Base-by-base conservation (phyloP, 495 filamentous ascomycete genomes). In the Penicillium bovifimosum region DNA sequence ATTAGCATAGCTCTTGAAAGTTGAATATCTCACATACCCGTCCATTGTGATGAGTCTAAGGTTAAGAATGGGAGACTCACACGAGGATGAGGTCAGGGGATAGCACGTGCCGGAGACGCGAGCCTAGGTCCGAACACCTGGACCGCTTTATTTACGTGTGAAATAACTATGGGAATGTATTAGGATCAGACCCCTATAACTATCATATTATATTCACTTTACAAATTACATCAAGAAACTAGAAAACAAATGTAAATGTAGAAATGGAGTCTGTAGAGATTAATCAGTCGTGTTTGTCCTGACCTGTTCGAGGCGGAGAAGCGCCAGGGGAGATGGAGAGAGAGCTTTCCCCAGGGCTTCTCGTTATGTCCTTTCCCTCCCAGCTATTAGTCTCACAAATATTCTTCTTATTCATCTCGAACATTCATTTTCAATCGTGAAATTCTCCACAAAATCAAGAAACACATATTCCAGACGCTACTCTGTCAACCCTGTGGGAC, bases 21-120 rank as follows among this genome's bases (percentile, higher is more conserved):
- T 34, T 6, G 24, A 24, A 39, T 9, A 32, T 26, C 4, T 17
- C 7, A 56, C 58, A 29, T 61, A 64, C 61, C 61, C 61, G 50
- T 64, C 61, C 61, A 64, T 63, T 38, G 16, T 58, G 53, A 50
- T 52, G 26, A 26, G 36, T 31, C 14, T 46, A 46, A n/a, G 40
- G 14, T 14, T 16, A 10, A 29, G 41, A 36, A 47, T 51, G 26
- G 36, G 48, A 38, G 51, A 35, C 45, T 46, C 43, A 27, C 34
- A 16, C 34, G 44, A 46, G 41, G 17, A 50, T 44, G 50, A 39
- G 34, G 46, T 48, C 46, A 43, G 28, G 26, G 45, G 59, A 45
- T 16, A 33, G 17, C 59, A 62, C 59, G 59, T 59, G 59, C 55
- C 41, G 33, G 40, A 11, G 24, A 49, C 52, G 47, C 47, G 52